Evolutionary conservation across 208 protist genomes (phyloP).

Genomic region (Leishmania lainsoni): DNA sequence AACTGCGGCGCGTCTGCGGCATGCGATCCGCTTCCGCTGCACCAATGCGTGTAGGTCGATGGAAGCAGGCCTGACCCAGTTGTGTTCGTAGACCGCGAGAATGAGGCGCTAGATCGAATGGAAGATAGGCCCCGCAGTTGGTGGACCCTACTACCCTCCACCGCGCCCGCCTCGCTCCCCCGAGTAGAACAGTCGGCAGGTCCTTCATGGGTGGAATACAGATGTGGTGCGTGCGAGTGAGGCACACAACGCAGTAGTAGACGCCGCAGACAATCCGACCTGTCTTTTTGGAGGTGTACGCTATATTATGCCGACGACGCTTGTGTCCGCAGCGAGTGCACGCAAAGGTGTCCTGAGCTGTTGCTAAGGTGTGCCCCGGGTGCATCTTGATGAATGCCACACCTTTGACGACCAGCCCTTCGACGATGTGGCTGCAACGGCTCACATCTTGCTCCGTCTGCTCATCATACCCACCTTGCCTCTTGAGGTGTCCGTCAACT

Average conservation of each 20-base stretch:
- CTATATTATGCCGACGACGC: slow-evolving; percentile 15
- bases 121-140: neutral
- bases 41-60: neutral
- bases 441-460: slow-evolving; percentile 3
- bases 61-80: neutral
- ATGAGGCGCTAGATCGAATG: neutral
- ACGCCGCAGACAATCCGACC: slow-evolving; percentile 15
- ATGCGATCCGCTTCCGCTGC: neutral
- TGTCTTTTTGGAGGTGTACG: slow-evolving; percentile 18
- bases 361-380: slow-evolving; percentile 1
- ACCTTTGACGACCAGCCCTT: slow-evolving; percentile 28
- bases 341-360: slow-evolving; percentile 28
- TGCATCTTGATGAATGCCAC: slow-evolving; percentile 25
- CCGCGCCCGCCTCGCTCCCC: neutral
- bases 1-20: neutral
- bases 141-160: neutral
- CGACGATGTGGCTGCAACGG: slow-evolving; percentile 13
- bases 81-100: neutral
- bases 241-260: slow-evolving; percentile 44
- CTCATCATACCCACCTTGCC: neutral
- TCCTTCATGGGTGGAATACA: slow-evolving; percentile 13
- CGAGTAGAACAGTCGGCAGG: neutral
- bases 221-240: slow-evolving; percentile 30
- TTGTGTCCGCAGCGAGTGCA: slow-evolving; percentile 48
- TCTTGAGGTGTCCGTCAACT: neutral